Base-by-base conservation (phyloP, 2,329 filamentous ascomycete genomes). In the Ophiocordyceps unilateralis region DNA sequence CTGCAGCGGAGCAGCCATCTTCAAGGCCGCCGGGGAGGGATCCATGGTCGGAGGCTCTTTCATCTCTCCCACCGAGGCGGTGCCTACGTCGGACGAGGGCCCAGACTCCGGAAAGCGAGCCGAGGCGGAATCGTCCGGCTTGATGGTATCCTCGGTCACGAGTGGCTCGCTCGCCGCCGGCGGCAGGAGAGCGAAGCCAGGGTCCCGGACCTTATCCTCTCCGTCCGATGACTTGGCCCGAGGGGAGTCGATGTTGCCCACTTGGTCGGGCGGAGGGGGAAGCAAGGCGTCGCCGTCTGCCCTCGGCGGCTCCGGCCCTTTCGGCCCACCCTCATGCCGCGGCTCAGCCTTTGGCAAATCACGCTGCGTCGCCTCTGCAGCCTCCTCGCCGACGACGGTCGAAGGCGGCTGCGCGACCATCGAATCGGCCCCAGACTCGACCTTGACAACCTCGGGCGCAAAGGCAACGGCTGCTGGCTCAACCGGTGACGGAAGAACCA, bases 401-500 rank as follows among this genome's bases (percentile, higher is more conserved):
- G 59, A 60, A 1, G 57, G 55, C 2, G 59, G 58, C 10, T 60
- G 55, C 1, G 54, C 51, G 15, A 57, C 41, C 10, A 49, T 51
- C 2, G 58, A 56, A 10, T 49, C 52, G 6, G 48, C 36, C 8
- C 23, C 44, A n/a, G 46, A 40, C 12, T 50, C 49, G 14, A 17
- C 23, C 2, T 44, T 45, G 14, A 42, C 41, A 6, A 39, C 37
- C 5, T 45, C 37, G n/a, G 40, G 15, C 9, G 39, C 26, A 28
- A 41, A 21, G 42, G 37, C 10, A 40, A 36, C 17, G 42, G 39
- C 30, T 24, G 42, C 41, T 21, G 59, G 51, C 19, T 66, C 62
- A 1, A 62, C 64, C 0, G 69, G 67, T 10, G 69, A 70, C 10
- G 59, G 62, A 15, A 69, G 46, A 23, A 68, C 57, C 30, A 72